Base-by-base conservation (phyloP, 176 grass and related monocot species). In the Bromus sterilis region DNA sequence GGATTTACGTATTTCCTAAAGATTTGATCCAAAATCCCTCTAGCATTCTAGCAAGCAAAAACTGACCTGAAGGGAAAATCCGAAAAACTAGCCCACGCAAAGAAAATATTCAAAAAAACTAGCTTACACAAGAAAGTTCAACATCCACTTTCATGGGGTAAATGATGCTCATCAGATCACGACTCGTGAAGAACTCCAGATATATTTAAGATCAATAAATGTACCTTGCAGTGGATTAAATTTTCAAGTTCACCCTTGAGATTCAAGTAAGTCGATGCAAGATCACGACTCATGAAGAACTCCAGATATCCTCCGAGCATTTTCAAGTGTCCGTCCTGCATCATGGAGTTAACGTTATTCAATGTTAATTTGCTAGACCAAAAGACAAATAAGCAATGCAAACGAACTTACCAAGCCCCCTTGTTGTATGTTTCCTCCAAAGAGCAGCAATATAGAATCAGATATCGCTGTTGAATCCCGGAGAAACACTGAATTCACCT, bases 261-360 rank as follows among this genome's bases (percentile, higher is more conserved):
- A 75, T 81, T 83, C 35, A 99, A 71, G 81, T 93, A 99, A 69
- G 89, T 91, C 4, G 91, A 99, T 69, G 93, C 92, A 21, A 99
- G 86, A 70, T 93, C 93, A 57, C 82, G 88, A 56, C 76, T 95
- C 96, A 99, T 99, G 81, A 99, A 99, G 77, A 99, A 99, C 26
- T 99, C 96, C 51, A 99, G 66, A 83, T 99, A 99, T 59, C 96
- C 96, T 64, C 90, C 96, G 20, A 99, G 87, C 96, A 99, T 99
- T 89, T 99, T 99, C 59, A 99, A 78, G 83, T 99, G 91, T 60
- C 96, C 96, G 12, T 99, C 96, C 96, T 99, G 76, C 37, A 79
- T 56, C 31, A 86, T 63, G 25, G 36, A 87, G 56, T 35, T 62
- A 29, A 56, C 16, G 34, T 21, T 70, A 82, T 34, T 15, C 59